Evolutionary conservation across 2,329 filamentous ascomycete species (phyloP), one percentile per base, ranked within the genome.

Genomic region (Leptographium galeiforme): DNA sequence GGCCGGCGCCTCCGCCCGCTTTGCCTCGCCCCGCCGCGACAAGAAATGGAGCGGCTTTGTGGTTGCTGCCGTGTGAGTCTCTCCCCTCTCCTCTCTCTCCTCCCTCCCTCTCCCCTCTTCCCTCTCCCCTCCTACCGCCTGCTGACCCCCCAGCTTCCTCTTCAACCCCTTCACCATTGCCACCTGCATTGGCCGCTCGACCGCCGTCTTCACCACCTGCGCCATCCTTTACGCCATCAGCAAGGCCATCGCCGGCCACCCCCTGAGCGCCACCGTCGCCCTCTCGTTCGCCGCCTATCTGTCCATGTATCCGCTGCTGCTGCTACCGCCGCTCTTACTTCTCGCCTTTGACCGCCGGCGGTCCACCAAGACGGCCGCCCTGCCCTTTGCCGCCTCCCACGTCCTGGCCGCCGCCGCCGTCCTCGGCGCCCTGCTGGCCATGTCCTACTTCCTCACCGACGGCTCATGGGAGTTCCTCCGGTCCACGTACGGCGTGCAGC

Each of bases 101-200:
- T 32, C 25, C 14, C 38, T 19, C 51, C 50, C 32, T 43, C 53
- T 25, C n/a, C n/a, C n/a, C n/a, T n/a, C n/a, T n/a, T n/a, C n/a
- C n/a, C n/a, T n/a, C n/a, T n/a, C n/a, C n/a, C 51, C 14, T 50
- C 43, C 13, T 11, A 6, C 34, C 52, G 93, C 87, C 59, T 97
- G 88, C 65, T 51, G 18, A 46, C 41, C 16, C 14, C 8, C 34
- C 52, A 93, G 88, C 59, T 97, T 88, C 65, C 78, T 98, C 3
- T 91, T 97, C 71, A 97, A 94, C 66, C 93, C 93, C 0, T 95
- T 95, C 65, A 95, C 90, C 1, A 81, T 98, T 56, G 82, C 89
- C 46, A 90, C 89, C 18, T 97, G 91, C 66, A 77, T 98, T 55
- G 91, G 87, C 32, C 85, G 91, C 43, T 87, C 93, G 1, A 96